These are phyloP conservation scores for Penicillium sp. DNA, from an alignment of 2,329 filamentous ascomycete genomes.

Conservation along the genomic window DNA sequence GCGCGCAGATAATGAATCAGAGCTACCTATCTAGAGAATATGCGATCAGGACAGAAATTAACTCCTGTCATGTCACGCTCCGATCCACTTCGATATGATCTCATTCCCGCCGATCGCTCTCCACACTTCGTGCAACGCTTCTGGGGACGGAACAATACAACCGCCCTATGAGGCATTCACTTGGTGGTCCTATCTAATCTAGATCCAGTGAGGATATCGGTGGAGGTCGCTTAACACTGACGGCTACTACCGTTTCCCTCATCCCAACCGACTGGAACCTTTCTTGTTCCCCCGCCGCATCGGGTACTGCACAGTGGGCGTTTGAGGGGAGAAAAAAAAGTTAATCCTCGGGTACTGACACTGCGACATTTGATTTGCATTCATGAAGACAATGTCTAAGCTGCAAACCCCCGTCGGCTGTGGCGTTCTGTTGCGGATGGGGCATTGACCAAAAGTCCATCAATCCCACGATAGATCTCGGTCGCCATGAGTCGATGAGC, in stretches of 20 bases:
- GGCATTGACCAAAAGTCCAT: constrained; percentile 29
- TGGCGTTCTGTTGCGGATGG: constrained; percentile 9
- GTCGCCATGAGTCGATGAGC: constrained; percentile 36
- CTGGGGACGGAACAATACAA: constrained; percentile 14
- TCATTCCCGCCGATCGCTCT: constrained; percentile 12
- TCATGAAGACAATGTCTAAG: constrained; percentile 19
- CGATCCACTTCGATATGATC: constrained; percentile 8
- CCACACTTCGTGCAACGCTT: constrained; percentile 7
- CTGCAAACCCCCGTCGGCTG: constrained; percentile 18
- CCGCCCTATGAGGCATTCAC: neutral
- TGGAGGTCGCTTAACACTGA: neutral
- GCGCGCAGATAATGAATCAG: too few species aligned
- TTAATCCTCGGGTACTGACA: too few species aligned
- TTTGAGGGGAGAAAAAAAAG: constrained; percentile 13
- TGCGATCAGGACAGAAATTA: too few species aligned
- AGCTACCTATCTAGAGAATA: too few species aligned
- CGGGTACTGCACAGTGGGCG: constrained; percentile 5
- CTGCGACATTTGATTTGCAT: neutral
- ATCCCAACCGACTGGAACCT: constrained; percentile 8
- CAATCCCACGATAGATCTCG: constrained; percentile 36
- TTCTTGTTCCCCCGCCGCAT: constrained; percentile 12
- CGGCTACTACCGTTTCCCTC: constrained; percentile 15
- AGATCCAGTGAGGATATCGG: too few species aligned
- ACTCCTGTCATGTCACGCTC: neutral
- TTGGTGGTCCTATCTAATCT: neutral